Evolutionary conservation across 2,329 filamentous ascomycete genomes (phyloP), one percentile per base, ranked within the genome.

Genomic region (Emergomyces orientalis): DNA sequence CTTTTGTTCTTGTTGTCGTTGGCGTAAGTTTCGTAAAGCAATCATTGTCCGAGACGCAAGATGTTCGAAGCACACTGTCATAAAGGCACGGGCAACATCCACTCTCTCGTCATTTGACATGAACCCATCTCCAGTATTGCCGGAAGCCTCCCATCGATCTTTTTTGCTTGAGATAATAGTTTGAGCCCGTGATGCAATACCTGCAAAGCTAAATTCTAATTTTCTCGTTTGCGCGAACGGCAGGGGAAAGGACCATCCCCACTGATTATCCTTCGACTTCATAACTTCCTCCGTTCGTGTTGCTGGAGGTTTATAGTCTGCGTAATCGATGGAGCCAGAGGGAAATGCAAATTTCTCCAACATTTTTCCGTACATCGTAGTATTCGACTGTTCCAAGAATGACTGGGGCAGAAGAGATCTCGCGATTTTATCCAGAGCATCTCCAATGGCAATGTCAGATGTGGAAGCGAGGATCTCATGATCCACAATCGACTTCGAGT

Each of bases 11-110:
- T 52, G 49, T 27, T 52, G 49, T 19, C 63, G 62, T 27, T 65
- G 57, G 14, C 69, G 67, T 13, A 76, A 69, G 11, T 72, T 70
- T 56, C 82, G 75, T n/a, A 96, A 78, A 0, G 84, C 88, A 52
- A 94, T 79, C 17, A 93, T 73, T 1, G 94, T 81, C 11, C 93
- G 84, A 66, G 86, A 88, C 0, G 85, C 87, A 32, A 97, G 79
- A 77, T 97, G 93, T 74, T 96, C 91, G 73, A 97, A 99, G 19
- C 88, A 86, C 1, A 91, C 80, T 43, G 86, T 83, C 88, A 97
- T 92, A 1, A 85, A 81, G 66, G 89, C 87, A 49, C 82, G 80
- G 1, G 89, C 93, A 52, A 99, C 80, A 2, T 80, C 78, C 34
- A 82, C 81, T 4, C 91, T 84, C 72, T 95, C 88, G 2, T 80